Evolutionary conservation across 2,329 filamentous ascomycete species (phyloP), one percentile per base, ranked within the genome.

Genomic region (Lithohypha guttulata): DNA sequence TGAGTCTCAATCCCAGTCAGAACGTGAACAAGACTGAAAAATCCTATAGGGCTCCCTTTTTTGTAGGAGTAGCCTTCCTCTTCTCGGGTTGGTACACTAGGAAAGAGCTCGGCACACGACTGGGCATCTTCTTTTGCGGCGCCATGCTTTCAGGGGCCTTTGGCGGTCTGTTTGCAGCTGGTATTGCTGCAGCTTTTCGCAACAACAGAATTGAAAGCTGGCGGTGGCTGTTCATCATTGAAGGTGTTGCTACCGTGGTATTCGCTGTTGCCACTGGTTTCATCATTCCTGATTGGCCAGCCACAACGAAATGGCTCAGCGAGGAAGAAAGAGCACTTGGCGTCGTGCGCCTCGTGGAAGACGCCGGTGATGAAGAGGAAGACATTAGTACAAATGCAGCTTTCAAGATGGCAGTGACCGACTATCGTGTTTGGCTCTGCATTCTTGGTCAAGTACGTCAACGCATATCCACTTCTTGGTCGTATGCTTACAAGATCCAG

Each of bases 281-380:
- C 32, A 51, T 83, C 20, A 62, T 85, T 10, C 79, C 79, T 0
- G 74, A 84, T 53, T 81, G 81, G 46, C 80, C 80, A 2, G 65
- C 69, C 27, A 75, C 71, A 6, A 75, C 71, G 4, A 60, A 61
- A 7, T 77, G 75, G 54, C 72, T 81, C 45, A 70, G 69, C 1
- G 66, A 73, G 20, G 68, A 78, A 45, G 73, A 78, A 53, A 62
- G 68, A 42, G 54, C 67, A 9, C 55, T 81, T 3, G 77, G 76
- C 2, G 59, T 66, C 10, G 79, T 74, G 74, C 59, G 77, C 11
- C 59, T 81, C 0, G 69, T 77, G 49, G 73, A 77, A 51, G 77
- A 80, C 53, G 71, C 79, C 17, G 77, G 77, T 8, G 66, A 78
- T 51, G 74, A 77, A 44, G 77, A 80, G 53, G 76, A 71, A 73